These are phyloP conservation scores for Penicillium fuscoglaucum DNA, from an alignment of 2,329 filamentous ascomycete species.

Conservation along the genomic window DNA sequence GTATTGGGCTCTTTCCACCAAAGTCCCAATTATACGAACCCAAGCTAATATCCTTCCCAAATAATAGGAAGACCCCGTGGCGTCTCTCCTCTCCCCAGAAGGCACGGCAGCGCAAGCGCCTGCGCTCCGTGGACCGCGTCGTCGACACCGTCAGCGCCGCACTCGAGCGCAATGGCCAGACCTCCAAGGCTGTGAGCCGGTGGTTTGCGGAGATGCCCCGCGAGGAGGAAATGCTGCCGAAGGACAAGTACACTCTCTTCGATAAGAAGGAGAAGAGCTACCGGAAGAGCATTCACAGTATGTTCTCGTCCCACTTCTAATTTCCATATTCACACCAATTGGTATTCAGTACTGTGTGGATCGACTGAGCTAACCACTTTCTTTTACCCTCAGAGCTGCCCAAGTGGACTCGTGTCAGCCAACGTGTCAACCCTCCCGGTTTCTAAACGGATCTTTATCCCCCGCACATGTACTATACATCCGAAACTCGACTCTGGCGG, in stretches of 20 bases:
- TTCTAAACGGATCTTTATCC: conserved; percentile 58
- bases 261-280: conserved; percentile 95
- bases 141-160: conserved; percentile 79
- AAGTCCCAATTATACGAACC: neutral
- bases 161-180: conserved; percentile 68
- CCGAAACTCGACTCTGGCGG: conserved; percentile 9
- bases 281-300: conserved; percentile 96
- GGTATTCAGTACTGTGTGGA: neutral
- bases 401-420: conserved; percentile 95
- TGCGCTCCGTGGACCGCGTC: conserved; percentile 84
- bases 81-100: conserved; percentile 91
- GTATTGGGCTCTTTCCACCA: conserved; percentile 12
- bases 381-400: conserved; percentile 61
- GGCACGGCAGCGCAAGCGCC: conserved; percentile 75
- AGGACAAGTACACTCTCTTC: conserved; percentile 98
- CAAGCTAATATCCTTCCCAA: conserved; percentile 20
- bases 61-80: conserved; percentile 88
- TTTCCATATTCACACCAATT: neutral
- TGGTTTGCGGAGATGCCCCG: conserved; percentile 97
- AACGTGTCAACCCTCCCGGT: conserved; percentile 90
- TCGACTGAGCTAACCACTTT: neutral
- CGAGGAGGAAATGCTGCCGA: conserved; percentile 91
- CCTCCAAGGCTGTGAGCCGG: conserved; percentile 73
- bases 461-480: conserved; percentile 35
- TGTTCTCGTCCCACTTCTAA: conserved; percentile 42